Evolutionary conservation across 192 early-diverging fungal species (phyloP), one percentile per base, ranked within the genome.

Genomic region (Rhizophlyctis rosea): DNA sequence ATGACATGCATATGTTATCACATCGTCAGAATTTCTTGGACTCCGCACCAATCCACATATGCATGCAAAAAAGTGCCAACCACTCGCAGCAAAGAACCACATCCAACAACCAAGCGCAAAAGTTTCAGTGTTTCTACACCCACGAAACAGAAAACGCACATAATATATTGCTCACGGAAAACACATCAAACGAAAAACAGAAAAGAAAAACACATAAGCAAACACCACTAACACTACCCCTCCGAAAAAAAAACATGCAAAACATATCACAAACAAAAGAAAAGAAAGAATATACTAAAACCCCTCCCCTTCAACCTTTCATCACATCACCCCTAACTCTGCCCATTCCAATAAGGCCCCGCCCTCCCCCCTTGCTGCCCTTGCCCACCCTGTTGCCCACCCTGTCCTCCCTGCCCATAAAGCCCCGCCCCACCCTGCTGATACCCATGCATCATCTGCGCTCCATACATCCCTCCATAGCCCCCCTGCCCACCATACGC

Each of bases 301-400:
- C 39, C 39, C 9, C 39, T 44, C 39, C 39, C 39, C 39, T 18
- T 44, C 39, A 44, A 7, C 7, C 39, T 14, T 55, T 62, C 4
- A 13, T 3, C 21, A 28, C 27, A 3, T 25, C 28, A 59, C 11
- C 16, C 61, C 64, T 35, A 73, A 54, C 61, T 57, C 34, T 73
- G 71, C 30, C 65, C 65, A 31, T 52, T 69, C 71, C 71, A 73
- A 62, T 74, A 74, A 57, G 70, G 72, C 39, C 59, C 71, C 39
- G 57, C 44, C 11, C 28, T n/a, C 44, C 25, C 25, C 11, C 54
- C 68, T 21, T 14, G 4, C 57, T 70, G 69, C 2, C 24, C 25
- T 25, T 65, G 35, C 30, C 18, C 35, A 27, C 32, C 27, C 56
- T 4, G 24, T 59, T 61, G 60, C n/a, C 48, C 47, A 7, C 18